Evolutionary conservation across 116 monocot species (phyloP).

Genomic region (Cymodocea nodosa): DNA sequence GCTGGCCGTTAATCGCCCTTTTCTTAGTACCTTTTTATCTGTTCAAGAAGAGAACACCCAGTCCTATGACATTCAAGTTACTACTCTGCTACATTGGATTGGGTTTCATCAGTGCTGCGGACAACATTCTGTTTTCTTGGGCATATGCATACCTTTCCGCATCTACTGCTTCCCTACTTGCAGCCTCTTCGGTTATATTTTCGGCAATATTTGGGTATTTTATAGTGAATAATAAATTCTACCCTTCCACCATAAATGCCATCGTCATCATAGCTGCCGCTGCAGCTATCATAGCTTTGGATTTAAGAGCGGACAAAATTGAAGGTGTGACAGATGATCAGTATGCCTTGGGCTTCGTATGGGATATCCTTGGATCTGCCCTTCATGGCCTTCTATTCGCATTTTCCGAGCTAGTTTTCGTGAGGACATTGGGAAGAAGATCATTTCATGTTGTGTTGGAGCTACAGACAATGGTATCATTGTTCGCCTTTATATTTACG

Average conservation of each 20-base stretch:
- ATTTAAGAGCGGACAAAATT: constrained; percentile 65
- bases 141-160: constrained; percentile 93
- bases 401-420: constrained; percentile 72
- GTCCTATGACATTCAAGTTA: constrained; percentile 51
- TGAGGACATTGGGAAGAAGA: constrained; percentile 56
- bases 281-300: constrained; percentile 60
- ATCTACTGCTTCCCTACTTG: constrained; percentile 82
- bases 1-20: constrained; percentile 77
- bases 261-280: constrained; percentile 61
- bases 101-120: constrained; percentile 77
- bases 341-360: constrained; percentile 60
- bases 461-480: constrained; percentile 80
- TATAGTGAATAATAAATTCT: constrained; percentile 64
- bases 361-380: constrained; percentile 78
- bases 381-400: constrained; percentile 95
- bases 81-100: constrained; percentile 50
- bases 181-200: constrained; percentile 63
- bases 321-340: constrained; percentile 41
- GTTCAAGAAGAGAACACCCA: constrained; percentile 26
- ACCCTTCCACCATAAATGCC: constrained; percentile 64
- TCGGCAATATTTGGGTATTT: constrained; percentile 71
- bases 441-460: constrained; percentile 86
- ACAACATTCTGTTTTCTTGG: constrained; percentile 87
- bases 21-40: constrained; percentile 52
- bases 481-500: constrained; percentile 63